A percentile compares a stretch with the other conserved stretches of the same genome.
Conservation (phyloP, 345 rosid genomes). For the Passiflora organensis region DNA sequence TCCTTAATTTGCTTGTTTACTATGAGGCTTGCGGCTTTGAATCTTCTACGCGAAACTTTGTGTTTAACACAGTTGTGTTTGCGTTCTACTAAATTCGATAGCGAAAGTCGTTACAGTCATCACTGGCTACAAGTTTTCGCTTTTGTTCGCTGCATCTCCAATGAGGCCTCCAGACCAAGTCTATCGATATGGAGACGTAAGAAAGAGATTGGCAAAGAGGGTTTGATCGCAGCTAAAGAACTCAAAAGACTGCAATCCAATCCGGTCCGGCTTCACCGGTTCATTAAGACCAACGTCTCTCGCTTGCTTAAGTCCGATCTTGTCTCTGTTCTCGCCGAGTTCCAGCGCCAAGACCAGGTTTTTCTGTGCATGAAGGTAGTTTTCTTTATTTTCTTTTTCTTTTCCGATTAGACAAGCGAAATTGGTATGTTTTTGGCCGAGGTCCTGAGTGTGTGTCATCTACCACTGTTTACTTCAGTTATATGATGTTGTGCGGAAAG, state of each 20-base stretch:
- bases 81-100: no score
- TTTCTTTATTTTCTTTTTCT: neutral
- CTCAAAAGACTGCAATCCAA: slow-evolving; percentile 67
- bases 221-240: slow-evolving; percentile 71
- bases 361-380: slow-evolving; percentile 81
- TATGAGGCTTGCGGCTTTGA: slow-evolving; percentile 7
- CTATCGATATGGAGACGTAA: slow-evolving; percentile 96
- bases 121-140: neutral
- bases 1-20: neutral
- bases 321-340: slow-evolving; percentile 73
- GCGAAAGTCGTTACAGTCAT: no score
- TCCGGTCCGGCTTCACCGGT: slow-evolving; percentile 52
- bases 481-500: slow-evolving; percentile 72
- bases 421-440: no score
- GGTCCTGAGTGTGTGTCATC: neutral
- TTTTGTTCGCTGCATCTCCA: slow-evolving; percentile 17
- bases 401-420: neutral
- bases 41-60: neutral
- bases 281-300: slow-evolving; percentile 59
- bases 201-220: slow-evolving; percentile 89
- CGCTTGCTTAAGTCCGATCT: slow-evolving; percentile 90
- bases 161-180: slow-evolving; percentile 69
- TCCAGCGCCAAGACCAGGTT: slow-evolving; percentile 86
- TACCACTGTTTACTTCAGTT: slow-evolving; percentile 28
- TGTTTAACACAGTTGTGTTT: neutral